These are phyloP conservation scores for Wallacemonas sp. DNA, from an alignment of 208 protist species.

Conservation along the genomic window DNA sequence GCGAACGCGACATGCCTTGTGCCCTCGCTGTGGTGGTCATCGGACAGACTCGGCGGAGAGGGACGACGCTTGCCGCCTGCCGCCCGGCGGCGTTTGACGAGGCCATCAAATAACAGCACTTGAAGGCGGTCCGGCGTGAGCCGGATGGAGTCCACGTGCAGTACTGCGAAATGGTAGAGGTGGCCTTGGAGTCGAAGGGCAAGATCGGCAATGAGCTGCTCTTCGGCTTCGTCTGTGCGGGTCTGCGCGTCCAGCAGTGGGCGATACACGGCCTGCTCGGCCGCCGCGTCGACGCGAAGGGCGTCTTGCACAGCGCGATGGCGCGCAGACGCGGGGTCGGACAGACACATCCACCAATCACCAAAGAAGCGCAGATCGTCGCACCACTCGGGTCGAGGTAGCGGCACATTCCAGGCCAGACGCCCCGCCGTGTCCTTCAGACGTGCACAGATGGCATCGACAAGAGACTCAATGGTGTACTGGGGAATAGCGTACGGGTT, in stretches of 20 bases:
- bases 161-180: slow-evolving; percentile 39
- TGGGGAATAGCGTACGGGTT: slow-evolving; percentile 30
- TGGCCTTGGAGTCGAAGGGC: slow-evolving; percentile 40
- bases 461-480: slow-evolving; percentile 10
- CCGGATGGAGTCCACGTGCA: slow-evolving; percentile 68
- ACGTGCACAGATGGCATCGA: slow-evolving; percentile 18
- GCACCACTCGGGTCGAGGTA: slow-evolving; percentile 39
- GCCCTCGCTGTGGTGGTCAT: not conserved
- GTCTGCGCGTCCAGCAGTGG: slow-evolving; percentile 40
- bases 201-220: slow-evolving; percentile 67
- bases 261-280: slow-evolving; percentile 27
- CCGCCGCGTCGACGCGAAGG: slow-evolving; percentile 12
- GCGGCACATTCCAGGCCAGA: slow-evolving; percentile 46
- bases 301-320: slow-evolving; percentile 15
- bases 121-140: slow-evolving; percentile 62
- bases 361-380: slow-evolving; percentile 65
- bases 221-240: slow-evolving; percentile 32
- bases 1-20: not conserved
- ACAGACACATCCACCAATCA: slow-evolving; percentile 77
- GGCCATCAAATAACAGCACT: slow-evolving; percentile 67
- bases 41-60: too few species aligned
- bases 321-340: slow-evolving; percentile 9
- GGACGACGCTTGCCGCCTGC: too few species aligned
- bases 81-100: slow-evolving; percentile 19
- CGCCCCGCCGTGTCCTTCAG: slow-evolving; percentile 10